Base-by-base conservation (phyloP, 345 rosid species). In the Salix arbutifolia region DNA sequence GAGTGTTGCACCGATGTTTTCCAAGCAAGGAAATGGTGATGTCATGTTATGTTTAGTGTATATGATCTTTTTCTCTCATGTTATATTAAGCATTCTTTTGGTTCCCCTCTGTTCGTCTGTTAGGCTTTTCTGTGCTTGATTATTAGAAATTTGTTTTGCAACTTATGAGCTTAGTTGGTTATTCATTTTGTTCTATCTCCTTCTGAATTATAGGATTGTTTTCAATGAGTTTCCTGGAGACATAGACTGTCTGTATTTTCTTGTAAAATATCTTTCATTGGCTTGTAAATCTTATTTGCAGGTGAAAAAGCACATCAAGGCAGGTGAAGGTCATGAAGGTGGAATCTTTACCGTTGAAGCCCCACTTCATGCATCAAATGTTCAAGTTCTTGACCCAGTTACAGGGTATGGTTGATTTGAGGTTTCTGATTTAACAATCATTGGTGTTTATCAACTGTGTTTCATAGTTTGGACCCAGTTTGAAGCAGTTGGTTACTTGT, bases 331-430 rank as follows among this genome's bases (percentile, higher is more conserved):
- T 53, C 97, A 96, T 60, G 97, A 91, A 87, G 99, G 99, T 78
- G 99, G 99, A 26, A 94, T 96, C 72, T 94, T 96, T 80, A 81
- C 99, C 0, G 92, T 96, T 18, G 99, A 96, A 83, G 99, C 98
- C 69, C 99, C 97, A 70, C 86, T 96, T 70, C 99, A 96, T 79
- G 97, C 86, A 72, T 96, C 99, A 50, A 94, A 94, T 82, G 94
- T 94, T 76, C 98, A 92, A 90, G 91, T 96, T 83, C 28, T 96
- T 80, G 99, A 96, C 73, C 99, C 98, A 21, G 85, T 87, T 62
- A 96, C 98, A 30, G 97, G 94, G 99, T 96, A 89, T 42, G 37
- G 38, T 62, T 76, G 2, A 64, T 58, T 44, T 50, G 26, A 16
- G 26, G 10, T 40, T 40, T 40, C 44, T 10, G 0, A 40, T 40